Base-by-base conservation (phyloP, 176 grass and related monocot species). In the Triticum dicoccoides region DNA sequence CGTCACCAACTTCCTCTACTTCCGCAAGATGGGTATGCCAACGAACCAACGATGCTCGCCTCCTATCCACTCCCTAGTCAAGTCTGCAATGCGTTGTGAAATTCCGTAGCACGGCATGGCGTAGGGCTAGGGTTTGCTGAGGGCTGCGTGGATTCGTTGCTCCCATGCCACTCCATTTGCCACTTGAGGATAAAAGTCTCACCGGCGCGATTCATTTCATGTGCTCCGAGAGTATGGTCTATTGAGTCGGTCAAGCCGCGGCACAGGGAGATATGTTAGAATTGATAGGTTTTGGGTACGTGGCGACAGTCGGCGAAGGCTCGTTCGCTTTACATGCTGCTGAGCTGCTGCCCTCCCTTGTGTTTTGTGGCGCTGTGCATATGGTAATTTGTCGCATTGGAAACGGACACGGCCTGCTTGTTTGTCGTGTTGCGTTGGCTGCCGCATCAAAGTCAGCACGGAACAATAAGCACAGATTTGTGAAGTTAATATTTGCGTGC, bases 1-100 rank as follows among this genome's bases (percentile, higher is more conserved):
- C 81, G 85, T 99, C 61, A 99, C 97, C 72, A 99, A 99, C 84
- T 99, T 99, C 85, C 86, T 99, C 73, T 99, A 99, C 90, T 99
- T 99, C 87, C 97, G 97, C 34, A 99, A 97, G 88, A 97, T 99
- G 97, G 97, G 97, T 99, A 89, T 66, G 84, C 29, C 25, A 0
- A 51, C 5, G 47, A 15, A 51, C 1, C 1, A 3, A 45, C 0
- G 47, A 37, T 63, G 13, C 45, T 54, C 59, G 20, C 45, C 15
- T 42, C 52, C 49, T 76, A 24, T 69, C 5, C 37, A 0, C 5
- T 44, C 73, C 56, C 13, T 44, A n/a, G 9, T 11, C 66, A 1
- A 10, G 7, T 44, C 2, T 29, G 30, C 42, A 39, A 54, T 14
- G 12, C 20, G 4, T 10, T 68, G 20, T 61, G 4, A 11, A 74